A percentile compares a stretch with the other conserved stretches of the same genome.
phyloP scores from a whole-genome alignment of 768 basidiomycete species.

The Gymnopilus junonius region DNA sequence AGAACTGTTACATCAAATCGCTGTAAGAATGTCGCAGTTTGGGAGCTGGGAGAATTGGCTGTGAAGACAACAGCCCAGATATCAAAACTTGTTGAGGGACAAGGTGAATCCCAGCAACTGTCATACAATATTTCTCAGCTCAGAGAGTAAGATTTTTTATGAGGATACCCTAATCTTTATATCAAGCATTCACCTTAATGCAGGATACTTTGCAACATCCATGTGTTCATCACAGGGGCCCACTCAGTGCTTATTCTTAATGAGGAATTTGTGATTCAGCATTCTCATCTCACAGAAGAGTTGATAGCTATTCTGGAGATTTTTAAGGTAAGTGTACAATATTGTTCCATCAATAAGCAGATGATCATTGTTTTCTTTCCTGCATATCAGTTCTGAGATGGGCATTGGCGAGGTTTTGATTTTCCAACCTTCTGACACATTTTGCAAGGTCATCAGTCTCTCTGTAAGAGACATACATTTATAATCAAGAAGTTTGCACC shows the following conservation, averaged over 20 bases:
- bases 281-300: neutral
- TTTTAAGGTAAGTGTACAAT: too few species aligned
- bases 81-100: neutral
- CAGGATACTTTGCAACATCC: neutral
- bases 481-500: too few species aligned
- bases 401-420: neutral
- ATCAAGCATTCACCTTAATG: too few species aligned
- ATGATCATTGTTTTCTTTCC: neutral
- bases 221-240: neutral
- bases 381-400: too few species aligned
- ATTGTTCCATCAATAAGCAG: too few species aligned
- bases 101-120: neutral
- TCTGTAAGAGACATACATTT: neutral
- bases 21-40: neutral
- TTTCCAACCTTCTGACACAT: neutral
- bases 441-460: constrained; percentile 1
- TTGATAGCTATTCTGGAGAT: neutral
- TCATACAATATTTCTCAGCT: neutral
- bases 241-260: neutral
- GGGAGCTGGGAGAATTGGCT: neutral
- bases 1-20: neutral
- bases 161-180: neutral
- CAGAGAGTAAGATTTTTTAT: neutral
- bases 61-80: neutral
- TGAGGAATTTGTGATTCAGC: neutral